Evolutionary conservation across 2,329 filamentous ascomycete genomes (phyloP).

Genomic region (Nemania sp.): DNA sequence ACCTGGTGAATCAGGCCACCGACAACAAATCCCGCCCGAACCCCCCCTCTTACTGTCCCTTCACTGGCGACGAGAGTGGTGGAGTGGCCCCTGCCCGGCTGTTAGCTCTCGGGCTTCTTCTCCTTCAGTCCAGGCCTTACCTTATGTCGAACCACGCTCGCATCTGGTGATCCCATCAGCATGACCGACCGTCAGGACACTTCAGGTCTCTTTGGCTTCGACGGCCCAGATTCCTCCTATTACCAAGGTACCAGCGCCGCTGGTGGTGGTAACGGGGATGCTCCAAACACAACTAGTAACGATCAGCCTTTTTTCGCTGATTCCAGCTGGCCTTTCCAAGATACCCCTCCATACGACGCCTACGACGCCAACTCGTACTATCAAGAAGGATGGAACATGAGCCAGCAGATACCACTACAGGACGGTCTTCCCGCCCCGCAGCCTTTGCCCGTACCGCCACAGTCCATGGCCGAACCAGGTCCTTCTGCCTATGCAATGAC

Average conservation of each 20-base stretch:
- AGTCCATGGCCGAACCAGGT: slow-evolving; percentile 51
- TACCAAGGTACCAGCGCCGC: slow-evolving; percentile 47
- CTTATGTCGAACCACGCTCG: slow-evolving; percentile 53
- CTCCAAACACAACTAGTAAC: slow-evolving; percentile 29
- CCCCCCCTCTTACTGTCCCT: slow-evolving; percentile 18
- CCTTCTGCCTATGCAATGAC: slow-evolving; percentile 51
- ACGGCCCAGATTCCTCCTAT: slow-evolving; percentile 54
- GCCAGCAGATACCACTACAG: slow-evolving; percentile 46
- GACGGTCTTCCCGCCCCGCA: slow-evolving; percentile 50
- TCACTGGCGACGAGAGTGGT: slow-evolving; percentile 31
- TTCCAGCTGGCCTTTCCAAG: slow-evolving; percentile 62
- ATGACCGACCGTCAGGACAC: slow-evolving; percentile 54
- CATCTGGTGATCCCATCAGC: slow-evolving; percentile 51
- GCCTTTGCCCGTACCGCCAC: slow-evolving; percentile 44
- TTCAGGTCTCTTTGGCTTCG: slow-evolving; percentile 59
- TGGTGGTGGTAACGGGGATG: slow-evolving; percentile 30
- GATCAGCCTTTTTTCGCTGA: slow-evolving; percentile 53
- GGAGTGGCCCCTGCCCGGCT: slow-evolving; percentile 29
- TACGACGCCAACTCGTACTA: slow-evolving; percentile 55
- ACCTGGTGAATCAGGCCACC: slow-evolving; percentile 36
- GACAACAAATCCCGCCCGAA: slow-evolving; percentile 29
- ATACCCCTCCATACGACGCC: slow-evolving; percentile 61
- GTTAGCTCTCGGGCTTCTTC: slow-evolving; percentile 29
- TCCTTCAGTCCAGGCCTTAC: slow-evolving; percentile 33
- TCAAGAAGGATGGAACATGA: slow-evolving; percentile 50